phyloP scores from a whole-genome alignment of 1,284 basidiomycete genomes.

The Apiotrichum porosum region DNA sequence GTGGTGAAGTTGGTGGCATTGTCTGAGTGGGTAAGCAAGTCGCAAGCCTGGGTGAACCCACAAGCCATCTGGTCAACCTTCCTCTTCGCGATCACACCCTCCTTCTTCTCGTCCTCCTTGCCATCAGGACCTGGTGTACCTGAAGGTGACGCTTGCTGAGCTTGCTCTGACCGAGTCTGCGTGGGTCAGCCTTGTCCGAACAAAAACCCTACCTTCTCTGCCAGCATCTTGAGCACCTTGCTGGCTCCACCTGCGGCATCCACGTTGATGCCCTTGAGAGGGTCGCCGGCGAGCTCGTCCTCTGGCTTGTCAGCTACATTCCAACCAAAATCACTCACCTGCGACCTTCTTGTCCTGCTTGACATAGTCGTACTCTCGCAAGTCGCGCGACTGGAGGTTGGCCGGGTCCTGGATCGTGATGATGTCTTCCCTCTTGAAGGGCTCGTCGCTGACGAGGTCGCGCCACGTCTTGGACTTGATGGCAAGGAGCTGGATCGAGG shows the following conservation, averaged over 20 bases:
- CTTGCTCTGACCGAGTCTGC: conserved; percentile 33
- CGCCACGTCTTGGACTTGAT: conserved; percentile 66
- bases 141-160: conserved; percentile 1
- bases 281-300: conserved; percentile 40
- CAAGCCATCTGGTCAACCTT: conserved; percentile 40
- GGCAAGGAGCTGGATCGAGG: conserved; percentile 53
- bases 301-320: conserved; percentile 12
- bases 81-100: conserved; percentile 42
- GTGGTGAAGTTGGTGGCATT: conserved; percentile 87
- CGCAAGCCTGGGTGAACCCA: conserved; percentile 12
- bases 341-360: conserved; percentile 46
- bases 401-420: conserved; percentile 70
- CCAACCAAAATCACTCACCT: conserved; percentile 24
- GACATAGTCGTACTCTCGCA: conserved; percentile 49
- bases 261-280: conserved; percentile 49
- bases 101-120: conserved; percentile 28
- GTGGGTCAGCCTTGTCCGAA: background rate
- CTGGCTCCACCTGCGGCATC: conserved; percentile 48
- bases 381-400: conserved; percentile 45
- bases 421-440: conserved; percentile 84
- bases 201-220: conserved; percentile 43
- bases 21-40: conserved; percentile 53
- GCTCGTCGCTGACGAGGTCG: conserved; percentile 78
- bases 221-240: conserved; percentile 49
- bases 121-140: conserved; percentile 3